A percentile compares a stretch with the other conserved stretches of the same genome.
Evolutionary conservation across 164 flowering plant species (phyloP).

Genomic region (Magnolia changhungtana): DNA sequence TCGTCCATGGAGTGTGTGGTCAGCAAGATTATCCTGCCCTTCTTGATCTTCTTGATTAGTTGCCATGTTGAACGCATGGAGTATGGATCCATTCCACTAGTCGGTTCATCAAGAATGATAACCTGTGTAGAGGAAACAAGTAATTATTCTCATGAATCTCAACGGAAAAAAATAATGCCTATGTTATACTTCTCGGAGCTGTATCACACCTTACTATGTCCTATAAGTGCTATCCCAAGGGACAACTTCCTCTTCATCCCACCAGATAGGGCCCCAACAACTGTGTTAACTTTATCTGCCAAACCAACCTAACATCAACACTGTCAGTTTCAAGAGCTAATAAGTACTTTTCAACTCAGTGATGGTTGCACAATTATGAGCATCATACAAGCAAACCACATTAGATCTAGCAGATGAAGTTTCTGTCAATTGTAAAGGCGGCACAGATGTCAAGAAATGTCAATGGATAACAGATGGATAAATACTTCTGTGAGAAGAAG

Average conservation of each 20-base stretch:
- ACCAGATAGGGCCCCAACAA: conserved; percentile 84
- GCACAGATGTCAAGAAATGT: neutral
- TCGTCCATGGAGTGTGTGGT: conserved; percentile 99
- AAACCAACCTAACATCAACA: conserved; percentile 63
- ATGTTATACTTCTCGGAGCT: neutral
- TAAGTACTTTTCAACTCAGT: too few species aligned
- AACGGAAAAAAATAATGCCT: conserved; percentile 9
- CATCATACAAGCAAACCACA: neutral
- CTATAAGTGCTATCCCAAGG: conserved; percentile 89
- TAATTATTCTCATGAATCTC: neutral
- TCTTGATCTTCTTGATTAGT: conserved; percentile 76
- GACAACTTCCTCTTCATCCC: conserved; percentile 98
- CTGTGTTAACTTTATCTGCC: conserved; percentile 71
- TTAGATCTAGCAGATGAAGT: neutral
- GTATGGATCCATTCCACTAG: conserved; percentile 99
- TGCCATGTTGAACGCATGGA: conserved; percentile 99
- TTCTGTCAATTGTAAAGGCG: neutral
- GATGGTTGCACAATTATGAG: neutral
- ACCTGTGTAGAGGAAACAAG: conserved; percentile 43
- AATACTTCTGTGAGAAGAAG: too few species aligned
- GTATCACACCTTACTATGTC: conserved; percentile 80
- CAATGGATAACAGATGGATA: too few species aligned
- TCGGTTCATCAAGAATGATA: conserved; percentile 95
- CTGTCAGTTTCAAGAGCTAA: neutral
- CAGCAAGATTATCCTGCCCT: conserved; percentile 84